These are phyloP conservation scores for Gonapodya sp. DNA, from an alignment of 192 early-diverging fungal species.

Conservation along the genomic window DNA sequence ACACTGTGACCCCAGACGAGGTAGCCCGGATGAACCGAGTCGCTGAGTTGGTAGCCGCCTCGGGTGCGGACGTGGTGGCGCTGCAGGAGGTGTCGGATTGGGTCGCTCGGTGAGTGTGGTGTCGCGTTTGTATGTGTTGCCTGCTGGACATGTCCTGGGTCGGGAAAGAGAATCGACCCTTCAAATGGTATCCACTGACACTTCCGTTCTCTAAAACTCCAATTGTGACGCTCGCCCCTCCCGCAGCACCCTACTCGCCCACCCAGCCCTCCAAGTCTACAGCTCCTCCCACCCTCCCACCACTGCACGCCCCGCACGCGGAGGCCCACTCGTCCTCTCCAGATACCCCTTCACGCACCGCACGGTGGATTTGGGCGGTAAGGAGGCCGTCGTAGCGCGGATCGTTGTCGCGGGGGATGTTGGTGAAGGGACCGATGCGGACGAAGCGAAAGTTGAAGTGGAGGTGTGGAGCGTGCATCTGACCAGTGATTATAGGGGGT, in stretches of 20 bases:
- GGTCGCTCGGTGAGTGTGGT: neutral
- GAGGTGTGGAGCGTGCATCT: constrained; percentile 1
- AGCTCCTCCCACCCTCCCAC: neutral
- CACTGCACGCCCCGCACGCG: neutral
- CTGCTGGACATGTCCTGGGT: no score
- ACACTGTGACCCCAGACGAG: neutral
- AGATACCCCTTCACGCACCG: neutral
- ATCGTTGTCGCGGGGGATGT: neutral
- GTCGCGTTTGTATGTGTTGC: neutral
- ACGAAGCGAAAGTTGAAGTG: neutral
- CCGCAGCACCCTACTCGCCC: neutral
- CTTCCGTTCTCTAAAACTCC: no score
- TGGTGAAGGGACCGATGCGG: neutral
- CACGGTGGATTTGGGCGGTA: neutral
- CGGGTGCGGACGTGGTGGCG: neutral
- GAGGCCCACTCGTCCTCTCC: neutral
- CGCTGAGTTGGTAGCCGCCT: neutral
- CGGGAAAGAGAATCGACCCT: no score
- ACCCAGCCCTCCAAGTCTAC: neutral
- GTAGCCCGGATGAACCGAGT: neutral
- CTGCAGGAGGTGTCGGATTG: neutral
- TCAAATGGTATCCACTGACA: no score
- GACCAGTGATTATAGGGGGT: neutral
- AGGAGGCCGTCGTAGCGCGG: neutral
- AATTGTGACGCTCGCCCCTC: neutral